A percentile compares a stretch with the other conserved stretches of the same genome.
Conservation (phyloP, 352 stramenopile genomes). For the Globisporangium nodosum region DNA sequence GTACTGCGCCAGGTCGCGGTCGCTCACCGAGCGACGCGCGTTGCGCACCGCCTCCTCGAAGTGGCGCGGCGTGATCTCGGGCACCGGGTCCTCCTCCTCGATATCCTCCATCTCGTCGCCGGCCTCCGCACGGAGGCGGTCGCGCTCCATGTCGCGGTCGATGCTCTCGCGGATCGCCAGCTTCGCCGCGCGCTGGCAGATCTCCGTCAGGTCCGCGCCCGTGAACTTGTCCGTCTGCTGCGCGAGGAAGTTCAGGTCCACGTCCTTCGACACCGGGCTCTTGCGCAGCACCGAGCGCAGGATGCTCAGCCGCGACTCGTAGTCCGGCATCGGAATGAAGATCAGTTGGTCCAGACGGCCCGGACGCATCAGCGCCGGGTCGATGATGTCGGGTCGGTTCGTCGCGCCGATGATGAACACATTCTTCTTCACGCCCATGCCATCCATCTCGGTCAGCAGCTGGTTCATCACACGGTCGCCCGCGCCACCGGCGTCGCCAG, state of each 20-base stretch:
- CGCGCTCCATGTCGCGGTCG: conserved; percentile 96
- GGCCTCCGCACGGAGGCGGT: conserved; percentile 91
- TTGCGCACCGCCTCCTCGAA: conserved; percentile 98
- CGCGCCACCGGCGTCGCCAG: conserved; percentile 94
- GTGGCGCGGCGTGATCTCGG: conserved; percentile 92
- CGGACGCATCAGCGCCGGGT: conserved; percentile 95
- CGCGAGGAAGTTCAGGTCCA: conserved; percentile 97
- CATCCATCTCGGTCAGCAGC: conserved; percentile 99
- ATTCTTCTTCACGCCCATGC: conserved; percentile 98
- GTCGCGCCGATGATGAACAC: conserved; percentile 98
- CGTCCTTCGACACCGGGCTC: conserved; percentile 96
- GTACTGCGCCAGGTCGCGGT: conserved; percentile 95
- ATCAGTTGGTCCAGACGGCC: conserved; percentile 94
- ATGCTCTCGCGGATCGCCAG: conserved; percentile 99
- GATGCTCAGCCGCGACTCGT: conserved; percentile 94
- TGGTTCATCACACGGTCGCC: conserved; percentile 99
- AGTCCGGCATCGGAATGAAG: conserved; percentile 97
- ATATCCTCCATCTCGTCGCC: conserved; percentile 87
- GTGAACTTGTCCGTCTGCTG: conserved; percentile 98
- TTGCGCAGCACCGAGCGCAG: conserved; percentile 96
- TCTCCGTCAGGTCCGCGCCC: conserved; percentile 99
- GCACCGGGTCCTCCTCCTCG: conserved; percentile 95
- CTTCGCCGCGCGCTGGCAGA: conserved; percentile 99
- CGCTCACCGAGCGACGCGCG: conserved; percentile 95
- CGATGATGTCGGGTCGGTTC: conserved; percentile 97